phyloP scores from a whole-genome alignment of 805 yeast species.

The Starmerella stigmatis region DNA sequence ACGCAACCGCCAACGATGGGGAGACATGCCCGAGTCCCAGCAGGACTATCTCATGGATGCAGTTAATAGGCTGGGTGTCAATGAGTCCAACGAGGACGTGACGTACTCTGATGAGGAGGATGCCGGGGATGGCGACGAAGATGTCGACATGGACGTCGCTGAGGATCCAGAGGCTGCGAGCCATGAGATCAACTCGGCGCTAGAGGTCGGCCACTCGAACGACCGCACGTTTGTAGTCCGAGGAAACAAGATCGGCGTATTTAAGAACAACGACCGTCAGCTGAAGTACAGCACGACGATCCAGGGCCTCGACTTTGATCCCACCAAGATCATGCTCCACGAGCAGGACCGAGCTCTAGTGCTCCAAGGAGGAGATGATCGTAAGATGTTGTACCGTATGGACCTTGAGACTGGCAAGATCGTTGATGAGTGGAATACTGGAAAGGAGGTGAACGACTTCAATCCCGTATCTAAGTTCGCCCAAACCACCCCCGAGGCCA shows the following conservation, averaged over 20 bases:
- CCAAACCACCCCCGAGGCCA: slow-evolving; percentile 62
- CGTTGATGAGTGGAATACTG: slow-evolving; percentile 66
- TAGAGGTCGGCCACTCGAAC: slow-evolving; percentile 60
- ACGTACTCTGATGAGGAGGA: slow-evolving; percentile 31
- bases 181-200: slow-evolving; percentile 45
- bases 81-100: slow-evolving; percentile 30
- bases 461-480: slow-evolving; percentile 67
- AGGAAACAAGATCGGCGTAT: slow-evolving; percentile 72
- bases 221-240: slow-evolving; percentile 71
- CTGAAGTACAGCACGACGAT: slow-evolving; percentile 61
- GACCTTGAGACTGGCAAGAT: slow-evolving; percentile 70
- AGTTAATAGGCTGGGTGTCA: slow-evolving; percentile 35
- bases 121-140: slow-evolving; percentile 31
- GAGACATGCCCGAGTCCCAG: slow-evolving; percentile 35
- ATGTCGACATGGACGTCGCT: slow-evolving; percentile 9
- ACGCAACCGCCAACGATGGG: slow-evolving; percentile 43
- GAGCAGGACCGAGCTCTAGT: slow-evolving; percentile 60
- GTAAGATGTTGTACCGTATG: slow-evolving; percentile 51
- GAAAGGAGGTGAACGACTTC: slow-evolving; percentile 39
- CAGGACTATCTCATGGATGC: slow-evolving; percentile 50
- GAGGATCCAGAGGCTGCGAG: slow-evolving; percentile 19
- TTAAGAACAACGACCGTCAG: slow-evolving; percentile 42
- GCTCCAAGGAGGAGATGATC: slow-evolving; percentile 43
- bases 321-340: slow-evolving; percentile 64
- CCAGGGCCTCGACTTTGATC: slow-evolving; percentile 44